Evolutionary conservation across 1,284 basidiomycete species (phyloP).

Genomic region (Grifola frondosa): DNA sequence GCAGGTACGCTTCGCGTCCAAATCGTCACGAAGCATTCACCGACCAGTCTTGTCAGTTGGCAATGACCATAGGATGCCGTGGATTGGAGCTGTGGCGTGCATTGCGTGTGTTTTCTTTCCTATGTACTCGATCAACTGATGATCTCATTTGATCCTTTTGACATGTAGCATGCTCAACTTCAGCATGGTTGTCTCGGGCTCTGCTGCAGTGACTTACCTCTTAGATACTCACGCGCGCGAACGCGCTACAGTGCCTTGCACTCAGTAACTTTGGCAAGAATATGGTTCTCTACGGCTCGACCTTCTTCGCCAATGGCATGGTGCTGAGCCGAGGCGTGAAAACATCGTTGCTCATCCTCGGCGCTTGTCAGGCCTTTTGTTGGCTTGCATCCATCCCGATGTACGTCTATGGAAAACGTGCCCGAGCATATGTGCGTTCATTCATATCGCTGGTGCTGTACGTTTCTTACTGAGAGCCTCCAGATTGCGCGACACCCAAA

Average conservation of each 20-base stretch:
- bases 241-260: constrained; percentile 42
- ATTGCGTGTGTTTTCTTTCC: constrained; percentile 34
- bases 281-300: constrained; percentile 44
- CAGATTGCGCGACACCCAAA: too few relatives aligned
- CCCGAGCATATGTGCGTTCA: constrained; percentile 41
- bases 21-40: background rate
- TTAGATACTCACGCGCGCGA: constrained; percentile 42
- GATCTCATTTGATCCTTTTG: background rate
- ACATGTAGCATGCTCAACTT: constrained; percentile 33
- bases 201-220: constrained; percentile 43
- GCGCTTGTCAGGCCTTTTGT: constrained; percentile 39
- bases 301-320: constrained; percentile 47
- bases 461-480: too few relatives aligned
- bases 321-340: constrained; percentile 38
- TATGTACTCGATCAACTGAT: too few relatives aligned
- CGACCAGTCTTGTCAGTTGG: constrained; percentile 27
- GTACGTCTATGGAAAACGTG: constrained; percentile 44
- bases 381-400: constrained; percentile 40
- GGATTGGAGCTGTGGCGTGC: constrained; percentile 45
- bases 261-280: constrained; percentile 45
- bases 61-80: constrained; percentile 41
- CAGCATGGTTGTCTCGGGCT: constrained; percentile 41
- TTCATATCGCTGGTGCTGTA: too few relatives aligned
- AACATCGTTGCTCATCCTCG: constrained; percentile 38
- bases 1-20: constrained; percentile 31